Evolutionary conservation across 2,329 filamentous ascomycete species (phyloP).

Genomic region (Fusarium tjaetaba): DNA sequence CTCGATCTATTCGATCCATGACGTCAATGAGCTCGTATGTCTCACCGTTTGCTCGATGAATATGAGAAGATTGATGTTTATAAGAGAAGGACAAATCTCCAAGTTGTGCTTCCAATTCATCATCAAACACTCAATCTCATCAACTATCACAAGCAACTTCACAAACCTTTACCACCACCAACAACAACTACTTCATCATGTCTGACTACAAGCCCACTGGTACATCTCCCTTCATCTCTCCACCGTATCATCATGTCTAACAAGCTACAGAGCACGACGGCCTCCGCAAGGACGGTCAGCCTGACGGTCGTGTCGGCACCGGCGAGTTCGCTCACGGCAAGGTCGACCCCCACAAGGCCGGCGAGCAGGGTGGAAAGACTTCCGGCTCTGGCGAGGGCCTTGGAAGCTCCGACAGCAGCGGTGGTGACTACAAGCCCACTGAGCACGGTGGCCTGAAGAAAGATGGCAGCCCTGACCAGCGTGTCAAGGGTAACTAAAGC

Average conservation of each 20-base stretch:
- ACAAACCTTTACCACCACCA: neutral
- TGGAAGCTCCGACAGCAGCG: conserved; percentile 1
- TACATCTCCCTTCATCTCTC: neutral
- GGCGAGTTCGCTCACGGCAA: conserved; percentile 40
- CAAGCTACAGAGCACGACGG: conserved; percentile 29
- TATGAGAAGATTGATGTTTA: neutral
- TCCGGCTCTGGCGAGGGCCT: neutral
- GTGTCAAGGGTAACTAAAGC: conserved; percentile 24
- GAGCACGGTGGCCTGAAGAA: conserved; percentile 27
- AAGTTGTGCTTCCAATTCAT: neutral
- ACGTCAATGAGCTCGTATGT: neutral
- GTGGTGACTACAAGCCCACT: conserved; percentile 27
- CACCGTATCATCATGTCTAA: neutral
- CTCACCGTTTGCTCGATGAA: neutral
- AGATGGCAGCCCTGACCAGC: conserved; percentile 23
- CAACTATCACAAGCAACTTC: neutral
- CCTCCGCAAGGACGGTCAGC: conserved; percentile 39
- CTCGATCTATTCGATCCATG: conserved; percentile 5
- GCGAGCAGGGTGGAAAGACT: conserved; percentile 32
- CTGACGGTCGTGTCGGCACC: conserved; percentile 34
- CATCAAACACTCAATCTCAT: neutral
- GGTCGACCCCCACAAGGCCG: conserved; percentile 35
- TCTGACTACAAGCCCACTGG: conserved; percentile 32
- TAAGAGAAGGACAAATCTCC: neutral
- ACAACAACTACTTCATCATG: conserved; percentile 1